Evolutionary conservation across 2,329 filamentous ascomycete genomes (phyloP).

Genomic region (Xylariaceae sp.): DNA sequence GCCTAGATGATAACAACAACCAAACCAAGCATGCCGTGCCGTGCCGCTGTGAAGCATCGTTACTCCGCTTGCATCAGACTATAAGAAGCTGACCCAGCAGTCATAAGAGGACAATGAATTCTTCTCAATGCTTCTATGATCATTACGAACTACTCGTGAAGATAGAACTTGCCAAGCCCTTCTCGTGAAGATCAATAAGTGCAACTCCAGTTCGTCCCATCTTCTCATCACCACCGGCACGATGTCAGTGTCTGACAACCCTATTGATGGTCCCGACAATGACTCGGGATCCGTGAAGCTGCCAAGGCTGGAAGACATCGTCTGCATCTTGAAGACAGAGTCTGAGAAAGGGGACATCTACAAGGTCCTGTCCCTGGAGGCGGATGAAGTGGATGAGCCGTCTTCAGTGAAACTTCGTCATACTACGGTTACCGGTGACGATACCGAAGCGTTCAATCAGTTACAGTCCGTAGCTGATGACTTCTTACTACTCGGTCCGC

Average conservation of each 20-base stretch:
- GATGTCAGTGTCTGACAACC: neutral
- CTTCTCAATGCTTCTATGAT: no score
- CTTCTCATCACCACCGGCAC: neutral
- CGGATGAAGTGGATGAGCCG: slow-evolving; percentile 24
- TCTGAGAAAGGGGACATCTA: slow-evolving; percentile 18
- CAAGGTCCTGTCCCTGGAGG: slow-evolving; percentile 38
- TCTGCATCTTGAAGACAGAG: slow-evolving; percentile 26
- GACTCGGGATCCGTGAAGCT: neutral
- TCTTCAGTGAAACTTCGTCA: slow-evolving; percentile 12
- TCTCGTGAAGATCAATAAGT: no score
- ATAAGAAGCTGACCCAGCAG: no score
- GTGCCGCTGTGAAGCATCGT: no score
- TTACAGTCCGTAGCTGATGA: slow-evolving; percentile 35
- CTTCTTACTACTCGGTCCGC: slow-evolving; percentile 36
- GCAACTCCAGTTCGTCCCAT: neutral
- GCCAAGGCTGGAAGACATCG: slow-evolving; percentile 30
- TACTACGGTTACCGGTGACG: slow-evolving; percentile 23
- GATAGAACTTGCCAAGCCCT: no score
- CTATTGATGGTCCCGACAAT: neutral
- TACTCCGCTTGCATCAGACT: no score
- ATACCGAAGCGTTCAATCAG: slow-evolving; percentile 28
- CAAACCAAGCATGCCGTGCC: no score
- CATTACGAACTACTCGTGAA: no score
- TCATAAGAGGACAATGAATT: no score
- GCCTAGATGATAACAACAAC: no score